Percentiles rank a stretch among this genome's conserved stretches.
phyloP scores from a whole-genome alignment of 2,329 filamentous ascomycete genomes.

The Penicillium sclerotigenum region DNA sequence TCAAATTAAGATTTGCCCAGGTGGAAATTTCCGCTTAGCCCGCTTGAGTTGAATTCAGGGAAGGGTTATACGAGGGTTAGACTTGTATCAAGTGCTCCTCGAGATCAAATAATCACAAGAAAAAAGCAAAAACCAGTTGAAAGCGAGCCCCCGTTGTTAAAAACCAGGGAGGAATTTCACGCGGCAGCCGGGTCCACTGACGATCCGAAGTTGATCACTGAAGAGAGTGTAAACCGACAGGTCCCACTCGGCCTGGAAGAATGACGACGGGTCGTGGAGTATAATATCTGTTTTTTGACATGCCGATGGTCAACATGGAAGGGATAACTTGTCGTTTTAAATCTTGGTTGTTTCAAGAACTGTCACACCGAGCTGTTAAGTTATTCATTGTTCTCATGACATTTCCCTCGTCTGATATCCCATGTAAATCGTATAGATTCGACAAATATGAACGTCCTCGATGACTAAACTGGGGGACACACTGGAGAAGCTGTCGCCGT shows the following conservation, averaged over 20 bases:
- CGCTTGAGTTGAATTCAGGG: background rate
- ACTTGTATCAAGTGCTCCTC: background rate
- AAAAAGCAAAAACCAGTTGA: background rate
- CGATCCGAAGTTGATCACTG: conserved; percentile 21
- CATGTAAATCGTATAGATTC: background rate
- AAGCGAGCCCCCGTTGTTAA: conserved; percentile 3
- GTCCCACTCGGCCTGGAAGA: conserved; percentile 28
- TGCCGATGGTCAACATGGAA: background rate
- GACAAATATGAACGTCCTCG: background rate
- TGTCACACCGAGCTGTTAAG: background rate
- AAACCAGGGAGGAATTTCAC: conserved; percentile 2
- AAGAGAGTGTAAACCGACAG: conserved; percentile 13
- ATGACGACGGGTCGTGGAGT: conserved; percentile 29
- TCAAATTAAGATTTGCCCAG: conserved; percentile 6
- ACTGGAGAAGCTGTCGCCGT: background rate
- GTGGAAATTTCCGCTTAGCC: conserved; percentile 8
- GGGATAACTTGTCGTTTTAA: background rate
- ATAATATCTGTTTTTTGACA: background rate
- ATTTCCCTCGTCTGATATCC: background rate
- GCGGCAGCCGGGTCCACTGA: conserved; percentile 21
- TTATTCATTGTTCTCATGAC: background rate
- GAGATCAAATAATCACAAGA: background rate
- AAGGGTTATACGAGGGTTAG: conserved; percentile 7
- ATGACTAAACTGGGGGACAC: background rate
- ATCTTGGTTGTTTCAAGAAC: background rate